These are phyloP conservation scores for Teratosphaeria zuluensis DNA, from an alignment of 2,329 filamentous ascomycete species.

Conservation along the genomic window DNA sequence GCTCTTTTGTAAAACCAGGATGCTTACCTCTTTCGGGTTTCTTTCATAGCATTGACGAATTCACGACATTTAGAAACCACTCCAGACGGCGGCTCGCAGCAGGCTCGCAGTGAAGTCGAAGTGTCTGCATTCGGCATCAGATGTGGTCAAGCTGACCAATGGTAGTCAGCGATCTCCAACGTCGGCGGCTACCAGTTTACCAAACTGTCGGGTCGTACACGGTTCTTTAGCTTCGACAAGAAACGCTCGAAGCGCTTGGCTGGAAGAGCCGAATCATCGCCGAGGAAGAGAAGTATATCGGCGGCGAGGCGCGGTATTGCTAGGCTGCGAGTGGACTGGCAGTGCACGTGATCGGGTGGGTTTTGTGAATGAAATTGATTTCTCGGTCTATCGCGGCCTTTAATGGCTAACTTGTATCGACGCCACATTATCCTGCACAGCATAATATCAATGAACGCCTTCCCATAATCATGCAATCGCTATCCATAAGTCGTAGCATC, in stretches of 20 bases:
- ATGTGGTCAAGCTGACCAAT: neutral
- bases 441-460: neutral
- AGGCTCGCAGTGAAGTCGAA: neutral
- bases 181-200: neutral
- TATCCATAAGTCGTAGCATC: conserved; percentile 3
- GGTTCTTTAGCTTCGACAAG: neutral
- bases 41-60: neutral
- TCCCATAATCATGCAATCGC: conserved; percentile 1
- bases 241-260: neutral
- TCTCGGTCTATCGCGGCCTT: conserved; percentile 1
- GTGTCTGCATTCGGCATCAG: neutral
- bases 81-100: neutral
- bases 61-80: neutral
- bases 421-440: conserved; percentile 2
- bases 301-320: neutral
- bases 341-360: neutral
- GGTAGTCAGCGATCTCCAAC: neutral
- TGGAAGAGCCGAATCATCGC: neutral
- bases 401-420: neutral
- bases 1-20: neutral
- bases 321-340: neutral
- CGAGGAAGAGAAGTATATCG: neutral
- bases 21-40: neutral
- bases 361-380: neutral
- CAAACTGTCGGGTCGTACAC: neutral